Evolutionary conservation across 2,329 filamentous ascomycete genomes (phyloP), one percentile per base, ranked within the genome.

Genomic region (Lasiodiplodia theobromae): DNA sequence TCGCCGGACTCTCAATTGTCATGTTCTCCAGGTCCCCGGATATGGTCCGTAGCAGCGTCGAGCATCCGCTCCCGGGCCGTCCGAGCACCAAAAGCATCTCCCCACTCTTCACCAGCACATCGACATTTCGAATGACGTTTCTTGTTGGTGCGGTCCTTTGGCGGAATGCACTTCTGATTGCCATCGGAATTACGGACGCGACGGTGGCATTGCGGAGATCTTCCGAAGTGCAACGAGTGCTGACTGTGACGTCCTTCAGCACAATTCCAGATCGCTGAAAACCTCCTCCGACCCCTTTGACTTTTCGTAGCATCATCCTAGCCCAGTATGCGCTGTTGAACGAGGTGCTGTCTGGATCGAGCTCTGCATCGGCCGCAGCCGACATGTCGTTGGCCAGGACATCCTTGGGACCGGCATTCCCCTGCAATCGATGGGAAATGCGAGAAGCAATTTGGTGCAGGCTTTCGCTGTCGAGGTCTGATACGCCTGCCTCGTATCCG

Each of bases 41-140:
- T 31, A 91, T 80, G 0, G 88, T 83, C 78, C 90, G 91, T 10
- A 91, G 80, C 0, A 91, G 79, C 0, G 89, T 91, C 63, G 84
- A 87, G 77, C 89, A 91, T 5, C 89, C 89, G 4, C 86, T 88
- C 0, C 83, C 86, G 0, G 83, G 83, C 14, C 82, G 74, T 18
- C 82, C 83, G 10, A 85, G 80, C 0, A 85, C 83, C 49, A 84
- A 77, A 12, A 83, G 76, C 34, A 84, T 72, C 74, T 85, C 83
- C 1, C 86, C 86, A 68, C 79, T 82, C 68, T 83, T 83, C 63
- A 88, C 49, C n/a, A 23, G 21, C 49, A 52, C 21, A 23, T 52
- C 49, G 21, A 52, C 49, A 4, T 52, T 52, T n/a, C 49, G 49
- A 21, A 23, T 28, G 2, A 52, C 7, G 3, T 21, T 52, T 23